These are phyloP conservation scores for Citrus australasica DNA, from an alignment of 345 rosid species.

Conservation along the genomic window DNA sequence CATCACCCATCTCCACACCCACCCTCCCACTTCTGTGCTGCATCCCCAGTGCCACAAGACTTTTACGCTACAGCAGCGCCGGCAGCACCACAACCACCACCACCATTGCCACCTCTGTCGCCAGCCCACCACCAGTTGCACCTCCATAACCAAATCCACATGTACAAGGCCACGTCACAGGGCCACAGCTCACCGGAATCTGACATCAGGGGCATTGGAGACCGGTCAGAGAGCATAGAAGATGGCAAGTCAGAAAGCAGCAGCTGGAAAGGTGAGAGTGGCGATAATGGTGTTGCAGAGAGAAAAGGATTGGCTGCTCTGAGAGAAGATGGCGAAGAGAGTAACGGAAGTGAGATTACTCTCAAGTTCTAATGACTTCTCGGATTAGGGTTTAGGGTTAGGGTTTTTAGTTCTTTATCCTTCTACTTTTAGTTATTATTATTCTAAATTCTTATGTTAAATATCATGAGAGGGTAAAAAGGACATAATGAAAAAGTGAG, in stretches of 20 bases:
- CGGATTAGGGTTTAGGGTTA: constrained; percentile 24
- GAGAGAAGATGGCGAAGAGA: constrained; percentile 70
- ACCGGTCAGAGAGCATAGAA: constrained; percentile 74
- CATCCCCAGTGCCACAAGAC: constrained; percentile 63
- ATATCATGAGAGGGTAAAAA: constrained; percentile 24
- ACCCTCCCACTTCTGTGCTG: constrained; percentile 67
- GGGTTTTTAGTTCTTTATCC: not conserved
- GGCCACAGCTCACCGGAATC: constrained; percentile 53
- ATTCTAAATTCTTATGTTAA: constrained; percentile 14
- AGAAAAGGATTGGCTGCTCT: constrained; percentile 64
- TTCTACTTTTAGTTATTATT: not conserved
- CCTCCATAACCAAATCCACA: constrained; percentile 56
- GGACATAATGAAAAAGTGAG: constrained; percentile 21
- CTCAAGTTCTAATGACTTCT: constrained; percentile 56
- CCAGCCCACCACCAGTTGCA: constrained; percentile 37
- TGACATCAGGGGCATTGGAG: constrained; percentile 43
- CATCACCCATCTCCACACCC: constrained; percentile 54
- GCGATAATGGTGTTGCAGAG: constrained; percentile 48
- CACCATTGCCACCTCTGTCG: constrained; percentile 13
- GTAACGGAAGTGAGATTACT: constrained; percentile 85
- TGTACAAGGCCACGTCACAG: constrained; percentile 46
- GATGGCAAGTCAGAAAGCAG: constrained; percentile 84
- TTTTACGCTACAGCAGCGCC: constrained; percentile 49
- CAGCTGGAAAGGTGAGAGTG: constrained; percentile 69
- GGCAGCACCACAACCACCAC: constrained; percentile 10